Evolutionary conservation across 2,329 filamentous ascomycete species (phyloP).

Genomic region (Furcasterigmium furcatum): DNA sequence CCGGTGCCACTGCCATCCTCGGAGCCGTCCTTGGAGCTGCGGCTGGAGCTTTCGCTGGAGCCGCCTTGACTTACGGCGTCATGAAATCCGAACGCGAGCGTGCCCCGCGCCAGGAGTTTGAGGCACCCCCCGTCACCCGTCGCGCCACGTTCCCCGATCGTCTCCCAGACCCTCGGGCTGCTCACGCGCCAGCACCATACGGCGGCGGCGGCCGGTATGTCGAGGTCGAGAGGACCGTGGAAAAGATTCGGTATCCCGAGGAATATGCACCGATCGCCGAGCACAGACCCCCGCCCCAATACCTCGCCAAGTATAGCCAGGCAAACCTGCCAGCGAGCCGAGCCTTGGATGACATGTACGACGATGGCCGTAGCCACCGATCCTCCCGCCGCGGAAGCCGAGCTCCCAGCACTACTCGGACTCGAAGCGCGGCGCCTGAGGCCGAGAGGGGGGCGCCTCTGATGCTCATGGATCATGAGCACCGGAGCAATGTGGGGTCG

Average conservation of each 20-base stretch:
- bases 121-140: slow-evolving; percentile 35
- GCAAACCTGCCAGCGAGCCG: slow-evolving; percentile 19
- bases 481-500: slow-evolving; percentile 36
- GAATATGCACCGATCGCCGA: slow-evolving; percentile 23
- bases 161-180: slow-evolving; percentile 18
- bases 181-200: not conserved
- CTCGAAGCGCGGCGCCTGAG: slow-evolving; percentile 36
- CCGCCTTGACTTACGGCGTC: slow-evolving; percentile 66
- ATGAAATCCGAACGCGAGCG: slow-evolving; percentile 52
- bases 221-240: slow-evolving; percentile 30
- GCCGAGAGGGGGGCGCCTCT: slow-evolving; percentile 30
- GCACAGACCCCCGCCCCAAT: slow-evolving; percentile 29
- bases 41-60: slow-evolving; percentile 61
- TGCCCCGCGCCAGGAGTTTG: slow-evolving; percentile 35
- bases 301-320: slow-evolving; percentile 31
- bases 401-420: slow-evolving; percentile 22
- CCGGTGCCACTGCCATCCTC: slow-evolving; percentile 54
- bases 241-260: slow-evolving; percentile 34
- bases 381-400: slow-evolving; percentile 24
- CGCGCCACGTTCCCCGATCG: slow-evolving; percentile 40
- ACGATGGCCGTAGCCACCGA: slow-evolving; percentile 36
- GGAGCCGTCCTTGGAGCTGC: slow-evolving; percentile 77
- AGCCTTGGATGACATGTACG: slow-evolving; percentile 31
- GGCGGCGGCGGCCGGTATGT: slow-evolving; percentile 27
- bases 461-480: slow-evolving; percentile 36